These are phyloP conservation scores for Lathyrus oleraceus DNA, from an alignment of 306 rosid genomes.

Conservation along the genomic window DNA sequence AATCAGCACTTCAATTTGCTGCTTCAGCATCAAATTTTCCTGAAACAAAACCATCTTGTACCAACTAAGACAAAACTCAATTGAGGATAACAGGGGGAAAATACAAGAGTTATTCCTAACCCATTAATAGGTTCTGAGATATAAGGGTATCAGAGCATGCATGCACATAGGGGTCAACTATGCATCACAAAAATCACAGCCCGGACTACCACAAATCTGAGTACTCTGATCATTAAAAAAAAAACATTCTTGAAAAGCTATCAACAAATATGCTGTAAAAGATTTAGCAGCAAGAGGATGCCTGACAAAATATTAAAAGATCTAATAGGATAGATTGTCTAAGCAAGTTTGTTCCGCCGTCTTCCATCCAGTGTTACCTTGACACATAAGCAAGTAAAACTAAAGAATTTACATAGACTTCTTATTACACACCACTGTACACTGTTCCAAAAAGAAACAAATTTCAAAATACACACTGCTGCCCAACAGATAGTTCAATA, in stretches of 20 bases:
- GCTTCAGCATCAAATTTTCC: constrained; percentile 84
- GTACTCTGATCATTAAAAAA: not conserved
- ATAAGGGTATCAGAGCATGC: not conserved
- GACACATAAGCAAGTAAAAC: constrained; percentile 11
- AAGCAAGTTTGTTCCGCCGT: not conserved
- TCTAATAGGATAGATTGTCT: constrained; percentile 15
- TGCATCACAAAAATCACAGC: constrained; percentile 18
- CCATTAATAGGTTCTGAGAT: constrained; percentile 6
- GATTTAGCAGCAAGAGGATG: not conserved
- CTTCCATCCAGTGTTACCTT: not conserved
- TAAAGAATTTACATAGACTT: not conserved
- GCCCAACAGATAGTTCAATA: constrained; percentile 26
- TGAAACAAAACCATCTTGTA: constrained; percentile 31
- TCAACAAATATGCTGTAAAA: constrained; percentile 9
- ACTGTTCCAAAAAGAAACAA: constrained; percentile 1
- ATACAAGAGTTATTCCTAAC: not conserved
- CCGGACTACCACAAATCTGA: constrained; percentile 13
- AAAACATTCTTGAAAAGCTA: constrained; percentile 1
- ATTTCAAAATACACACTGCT: constrained; percentile 26
- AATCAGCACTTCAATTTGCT: constrained; percentile 65
- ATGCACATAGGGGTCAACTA: constrained; percentile 1
- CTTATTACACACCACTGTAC: not conserved
- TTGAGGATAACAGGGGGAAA: not conserved
- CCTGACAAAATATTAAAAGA: constrained; percentile 13
- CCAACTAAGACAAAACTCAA: constrained; percentile 17